A percentile compares a stretch with the other conserved stretches of the same genome.
These are phyloP conservation scores for Colletotrichum acutatum DNA, from an alignment of 2,329 filamentous ascomycete genomes.

Conservation along the genomic window DNA sequence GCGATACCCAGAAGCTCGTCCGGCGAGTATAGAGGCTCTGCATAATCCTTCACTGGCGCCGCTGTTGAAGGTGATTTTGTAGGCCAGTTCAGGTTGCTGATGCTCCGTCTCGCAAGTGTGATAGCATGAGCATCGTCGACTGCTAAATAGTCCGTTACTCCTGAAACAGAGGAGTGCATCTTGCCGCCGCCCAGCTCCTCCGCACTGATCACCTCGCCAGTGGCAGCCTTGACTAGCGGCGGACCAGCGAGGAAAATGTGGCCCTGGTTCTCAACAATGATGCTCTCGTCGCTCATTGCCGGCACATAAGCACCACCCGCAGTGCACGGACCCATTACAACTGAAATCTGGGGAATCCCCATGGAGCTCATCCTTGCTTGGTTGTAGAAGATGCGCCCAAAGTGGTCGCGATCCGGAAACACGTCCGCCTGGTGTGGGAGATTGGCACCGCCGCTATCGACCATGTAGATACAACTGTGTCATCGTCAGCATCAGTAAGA, in stretches of 20 bases:
- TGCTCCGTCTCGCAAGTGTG: conserved; percentile 82
- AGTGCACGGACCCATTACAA: conserved; percentile 98
- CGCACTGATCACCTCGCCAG: conserved; percentile 88
- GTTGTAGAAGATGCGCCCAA: conserved; percentile 98
- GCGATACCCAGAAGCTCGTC: conserved; percentile 89
- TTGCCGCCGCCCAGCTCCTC: conserved; percentile 92
- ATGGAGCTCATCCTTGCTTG: conserved; percentile 91
- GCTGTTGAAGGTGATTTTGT: conserved; percentile 52
- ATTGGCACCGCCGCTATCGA: conserved; percentile 95
- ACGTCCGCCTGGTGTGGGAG: conserved; percentile 95
- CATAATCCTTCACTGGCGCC: conserved; percentile 58
- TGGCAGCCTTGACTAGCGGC: conserved; percentile 94
- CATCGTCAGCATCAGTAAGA: not conserved
- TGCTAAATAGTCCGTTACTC: conserved; percentile 94
- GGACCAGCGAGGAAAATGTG: conserved; percentile 97
- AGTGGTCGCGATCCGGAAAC: conserved; percentile 94
- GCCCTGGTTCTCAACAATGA: conserved; percentile 96
- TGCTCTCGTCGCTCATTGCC: conserved; percentile 96
- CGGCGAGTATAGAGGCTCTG: conserved; percentile 83
- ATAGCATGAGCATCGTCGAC: conserved; percentile 94
- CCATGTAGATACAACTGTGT: conserved; percentile 86
- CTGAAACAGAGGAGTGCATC: conserved; percentile 90
- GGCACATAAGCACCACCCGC: conserved; percentile 96
- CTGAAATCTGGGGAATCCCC: conserved; percentile 91
- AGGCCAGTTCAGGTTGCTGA: conserved; percentile 93